Evolutionary conservation across 2,329 filamentous ascomycete genomes (phyloP), one percentile per base, ranked within the genome.

Genomic region (Clarireedia hainanense): DNA sequence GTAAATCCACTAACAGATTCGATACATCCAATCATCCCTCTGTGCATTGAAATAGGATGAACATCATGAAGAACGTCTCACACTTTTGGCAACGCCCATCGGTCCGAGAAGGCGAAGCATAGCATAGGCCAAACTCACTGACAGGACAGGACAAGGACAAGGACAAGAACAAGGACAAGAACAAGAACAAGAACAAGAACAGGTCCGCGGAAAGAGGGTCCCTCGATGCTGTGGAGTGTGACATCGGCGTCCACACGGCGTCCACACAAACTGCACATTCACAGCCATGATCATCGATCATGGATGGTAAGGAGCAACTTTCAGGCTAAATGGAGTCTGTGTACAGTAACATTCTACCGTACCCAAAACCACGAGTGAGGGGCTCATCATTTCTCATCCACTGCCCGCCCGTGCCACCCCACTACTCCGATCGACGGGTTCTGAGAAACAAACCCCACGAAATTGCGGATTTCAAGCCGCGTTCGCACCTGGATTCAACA

Each of bases 311-410:
- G 42, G 42, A 20, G n/a, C n/a, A 40, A 49, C 43, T 50, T 49
- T 49, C 45, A 54, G 52, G 52, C 45, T 54, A 34, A 54, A 54
- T 54, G 30, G 42, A 54, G 52, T 54, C 45, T 49, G 52, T 54
- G 52, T 49, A 23, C n/a, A 42, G 49, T 36, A 17, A 5, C 10
- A 20, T 23, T 20, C 10, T 20, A 23, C 20, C 20, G 20, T 20
- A 20, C 20, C 20, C 3, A 34, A 42, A 42, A 42, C 42, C 43
- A 50, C 30, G 24, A 26, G 36, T 36, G 52, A 34, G 30, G 36
- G 42, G 30, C 37, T 17, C 37, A 4, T 40, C 37, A 6, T 5
- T 17, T 40, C 14, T 40, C 37, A 10, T 5, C 14, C 20, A 23
- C 42, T 23, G n/a, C 20, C 15, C 30, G 17, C 34, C 26, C 27